A percentile compares a stretch with the other conserved stretches of the same genome.
Evolutionary conservation across 2,329 filamentous ascomycete genomes (phyloP).

Genomic region (Alternaria novae-zelandiae): DNA sequence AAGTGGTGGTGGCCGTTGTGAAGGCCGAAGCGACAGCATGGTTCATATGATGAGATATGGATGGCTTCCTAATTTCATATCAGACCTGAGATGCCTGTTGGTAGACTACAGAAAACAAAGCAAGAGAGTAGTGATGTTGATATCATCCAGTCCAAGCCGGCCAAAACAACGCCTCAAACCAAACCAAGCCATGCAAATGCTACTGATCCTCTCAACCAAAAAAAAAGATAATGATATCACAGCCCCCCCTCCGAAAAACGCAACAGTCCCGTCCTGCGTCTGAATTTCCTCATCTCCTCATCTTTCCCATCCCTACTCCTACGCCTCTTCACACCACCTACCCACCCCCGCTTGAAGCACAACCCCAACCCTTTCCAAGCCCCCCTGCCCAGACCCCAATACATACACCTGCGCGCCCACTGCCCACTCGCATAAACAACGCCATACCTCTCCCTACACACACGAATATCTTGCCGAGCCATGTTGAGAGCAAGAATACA

Average conservation of each 20-base stretch:
- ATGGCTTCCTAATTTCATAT: neutral
- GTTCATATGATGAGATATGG: neutral
- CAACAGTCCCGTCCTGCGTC: neutral
- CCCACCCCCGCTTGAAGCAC: neutral
- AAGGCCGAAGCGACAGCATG: no score
- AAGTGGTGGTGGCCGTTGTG: no score
- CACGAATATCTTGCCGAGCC: neutral
- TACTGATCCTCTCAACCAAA: no score
- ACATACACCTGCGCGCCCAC: neutral
- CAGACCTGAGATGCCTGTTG: neutral
- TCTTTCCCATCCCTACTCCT: neutral
- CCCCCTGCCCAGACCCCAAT: slow-evolving; percentile 1
- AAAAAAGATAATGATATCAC: neutral
- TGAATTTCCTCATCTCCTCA: neutral
- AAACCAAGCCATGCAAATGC: no score
- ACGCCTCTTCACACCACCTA: neutral
- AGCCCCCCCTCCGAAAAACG: neutral
- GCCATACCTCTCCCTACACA: neutral
- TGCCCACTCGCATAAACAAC: neutral
- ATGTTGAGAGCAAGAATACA: neutral
- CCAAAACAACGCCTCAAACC: no score
- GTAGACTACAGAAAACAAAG: neutral
- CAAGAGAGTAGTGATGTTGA: slow-evolving; percentile 2
- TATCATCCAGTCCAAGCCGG: neutral
- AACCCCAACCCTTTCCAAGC: slow-evolving; percentile 1